Evolutionary conservation across 1,284 basidiomycete genomes (phyloP).

Genomic region (Cutaneotrichosporon dermatis): DNA sequence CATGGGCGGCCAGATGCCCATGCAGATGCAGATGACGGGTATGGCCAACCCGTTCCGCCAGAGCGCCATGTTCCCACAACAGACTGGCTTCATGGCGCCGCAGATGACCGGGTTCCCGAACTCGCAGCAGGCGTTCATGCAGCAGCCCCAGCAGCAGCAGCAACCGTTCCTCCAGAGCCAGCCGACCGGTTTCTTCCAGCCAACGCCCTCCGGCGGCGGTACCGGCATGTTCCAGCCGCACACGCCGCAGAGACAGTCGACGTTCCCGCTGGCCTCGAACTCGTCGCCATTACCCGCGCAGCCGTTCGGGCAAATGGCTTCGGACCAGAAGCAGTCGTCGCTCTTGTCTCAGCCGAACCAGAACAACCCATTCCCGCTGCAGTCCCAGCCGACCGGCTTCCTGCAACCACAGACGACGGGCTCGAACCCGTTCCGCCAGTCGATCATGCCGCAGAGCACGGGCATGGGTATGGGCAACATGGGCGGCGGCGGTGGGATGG

Average conservation of each 20-base stretch:
- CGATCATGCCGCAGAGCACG: conserved; percentile 24
- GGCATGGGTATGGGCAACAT: background rate
- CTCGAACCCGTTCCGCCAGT: conserved; percentile 64
- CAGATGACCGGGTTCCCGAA: conserved; percentile 65
- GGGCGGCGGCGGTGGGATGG: background rate
- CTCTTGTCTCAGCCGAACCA: conserved; percentile 4
- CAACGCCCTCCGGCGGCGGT: conserved; percentile 51
- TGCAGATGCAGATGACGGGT: conserved; percentile 27
- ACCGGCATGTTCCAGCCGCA: conserved; percentile 63
- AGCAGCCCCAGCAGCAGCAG: conserved; percentile 20
- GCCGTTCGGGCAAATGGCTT: background rate
- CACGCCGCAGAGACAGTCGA: conserved; percentile 48
- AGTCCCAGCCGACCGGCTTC: conserved; percentile 48
- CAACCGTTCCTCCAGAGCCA: background rate
- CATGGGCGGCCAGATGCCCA: conserved; percentile 12
- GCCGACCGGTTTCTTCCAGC: conserved; percentile 44
- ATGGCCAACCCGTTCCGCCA: conserved; percentile 69
- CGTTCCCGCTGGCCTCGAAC: background rate
- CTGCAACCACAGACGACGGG: conserved; percentile 52
- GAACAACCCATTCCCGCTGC: conserved; percentile 35
- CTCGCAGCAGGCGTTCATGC: conserved; percentile 47
- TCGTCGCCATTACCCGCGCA: background rate
- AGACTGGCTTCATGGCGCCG: conserved; percentile 55
- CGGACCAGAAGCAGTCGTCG: conserved; percentile 49
- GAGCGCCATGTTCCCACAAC: conserved; percentile 52